A percentile compares a stretch with the other conserved stretches of the same genome.
These are phyloP conservation scores for Pythium aristosporum DNA, from an alignment of 352 stramenopile genomes.

Conservation along the genomic window DNA sequence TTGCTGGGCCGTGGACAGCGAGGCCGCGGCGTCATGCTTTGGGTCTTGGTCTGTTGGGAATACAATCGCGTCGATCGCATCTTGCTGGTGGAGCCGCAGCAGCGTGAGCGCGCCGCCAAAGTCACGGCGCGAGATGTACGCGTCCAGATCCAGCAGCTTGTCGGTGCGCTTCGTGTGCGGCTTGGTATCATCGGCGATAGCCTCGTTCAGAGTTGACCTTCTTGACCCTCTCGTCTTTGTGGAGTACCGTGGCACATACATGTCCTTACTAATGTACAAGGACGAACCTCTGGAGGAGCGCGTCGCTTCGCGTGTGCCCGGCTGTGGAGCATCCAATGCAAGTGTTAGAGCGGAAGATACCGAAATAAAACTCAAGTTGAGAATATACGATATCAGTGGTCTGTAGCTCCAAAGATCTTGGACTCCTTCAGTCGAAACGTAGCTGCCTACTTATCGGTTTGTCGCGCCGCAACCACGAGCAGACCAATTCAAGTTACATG, in stretches of 20 bases:
- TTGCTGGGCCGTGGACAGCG: constrained; percentile 8
- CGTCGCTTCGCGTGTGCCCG: background rate
- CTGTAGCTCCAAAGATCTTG: too few relatives aligned
- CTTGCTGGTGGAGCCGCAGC: constrained; percentile 30
- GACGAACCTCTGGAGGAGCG: background rate
- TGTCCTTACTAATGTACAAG: background rate
- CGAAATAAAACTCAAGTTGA: too few relatives aligned
- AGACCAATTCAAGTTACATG: too few relatives aligned
- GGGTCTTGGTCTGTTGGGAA: background rate
- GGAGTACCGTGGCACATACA: background rate
- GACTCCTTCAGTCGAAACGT: too few relatives aligned
- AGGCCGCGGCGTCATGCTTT: background rate
- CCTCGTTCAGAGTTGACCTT: background rate
- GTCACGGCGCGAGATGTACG: constrained; percentile 44
- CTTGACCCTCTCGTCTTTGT: background rate
- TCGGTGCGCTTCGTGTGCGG: background rate
- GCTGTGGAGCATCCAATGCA: too few relatives aligned
- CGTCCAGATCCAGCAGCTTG: constrained; percentile 36
- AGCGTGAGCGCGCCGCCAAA: constrained; percentile 48
- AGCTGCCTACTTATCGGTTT: too few relatives aligned
- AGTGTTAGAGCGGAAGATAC: too few relatives aligned
- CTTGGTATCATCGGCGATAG: background rate
- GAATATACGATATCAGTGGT: too few relatives aligned
- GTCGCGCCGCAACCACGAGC: too few relatives aligned
- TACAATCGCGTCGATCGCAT: constrained; percentile 13